Percentiles rank a stretch among this genome's conserved stretches.
These are phyloP conservation scores for Butyriboletus loyo DNA, from an alignment of 768 basidiomycete species.

Conservation along the genomic window DNA sequence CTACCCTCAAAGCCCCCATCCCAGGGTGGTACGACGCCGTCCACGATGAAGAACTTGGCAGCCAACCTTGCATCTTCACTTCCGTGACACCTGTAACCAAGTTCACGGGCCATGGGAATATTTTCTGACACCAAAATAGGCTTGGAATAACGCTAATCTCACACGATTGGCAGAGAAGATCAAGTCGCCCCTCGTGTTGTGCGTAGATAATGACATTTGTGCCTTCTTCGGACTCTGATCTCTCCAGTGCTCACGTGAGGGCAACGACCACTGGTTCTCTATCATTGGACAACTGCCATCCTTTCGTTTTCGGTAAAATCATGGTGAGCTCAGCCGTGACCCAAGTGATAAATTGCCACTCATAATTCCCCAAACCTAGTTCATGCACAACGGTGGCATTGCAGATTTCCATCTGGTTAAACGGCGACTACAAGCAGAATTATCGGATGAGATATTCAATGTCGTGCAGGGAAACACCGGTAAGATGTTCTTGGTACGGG, in stretches of 20 bases:
- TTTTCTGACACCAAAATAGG: slow-evolving; percentile 45
- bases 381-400: slow-evolving; percentile 98
- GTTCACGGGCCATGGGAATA: not conserved
- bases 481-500: slow-evolving; percentile 26
- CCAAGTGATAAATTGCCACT: not conserved
- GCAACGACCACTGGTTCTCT: slow-evolving; percentile 91
- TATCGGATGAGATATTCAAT: slow-evolving; percentile 84
- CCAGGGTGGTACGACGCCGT: slow-evolving; percentile 93
- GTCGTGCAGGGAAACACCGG: slow-evolving; percentile 92
- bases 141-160: slow-evolving; percentile 96
- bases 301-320: slow-evolving; percentile 86
- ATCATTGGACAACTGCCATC: slow-evolving; percentile 94
- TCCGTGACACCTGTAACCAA: slow-evolving; percentile 81
- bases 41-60: slow-evolving; percentile 77
- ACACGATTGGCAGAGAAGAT: slow-evolving; percentile 95
- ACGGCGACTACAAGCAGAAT: slow-evolving; percentile 66
- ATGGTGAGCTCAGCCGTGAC: slow-evolving; percentile 56
- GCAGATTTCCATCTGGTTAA: slow-evolving; percentile 81
- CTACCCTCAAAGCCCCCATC: not conserved
- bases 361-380: slow-evolving; percentile 43
- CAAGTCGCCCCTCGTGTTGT: slow-evolving; percentile 94
- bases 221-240: not conserved
- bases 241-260: slow-evolving; percentile 77
- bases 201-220: slow-evolving; percentile 27
- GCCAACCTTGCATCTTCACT: slow-evolving; percentile 93